phyloP scores from a whole-genome alignment of 768 basidiomycete genomes.

The Daedalea quercina region DNA sequence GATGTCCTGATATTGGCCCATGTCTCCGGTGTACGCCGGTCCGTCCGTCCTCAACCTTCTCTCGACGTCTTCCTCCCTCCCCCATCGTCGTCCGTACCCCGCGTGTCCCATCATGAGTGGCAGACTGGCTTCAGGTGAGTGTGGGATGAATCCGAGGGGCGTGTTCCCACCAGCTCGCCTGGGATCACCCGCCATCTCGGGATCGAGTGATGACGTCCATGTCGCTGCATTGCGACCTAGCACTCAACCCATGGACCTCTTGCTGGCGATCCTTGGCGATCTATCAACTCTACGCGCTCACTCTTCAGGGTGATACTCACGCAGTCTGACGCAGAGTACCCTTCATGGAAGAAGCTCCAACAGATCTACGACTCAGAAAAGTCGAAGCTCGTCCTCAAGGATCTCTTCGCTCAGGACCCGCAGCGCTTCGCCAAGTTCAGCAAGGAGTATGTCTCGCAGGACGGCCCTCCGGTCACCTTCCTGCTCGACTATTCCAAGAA shows the following conservation, averaged over 20 bases:
- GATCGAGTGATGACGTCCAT: too few relatives aligned
- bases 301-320: neutral
- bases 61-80: too few relatives aligned
- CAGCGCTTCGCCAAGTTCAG: conserved; percentile 84
- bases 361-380: conserved; percentile 68
- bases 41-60: conserved; percentile 1
- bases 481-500: conserved; percentile 98
- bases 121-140: conserved; percentile 53
- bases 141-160: neutral
- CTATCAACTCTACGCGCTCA: too few relatives aligned
- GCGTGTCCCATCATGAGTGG: conserved; percentile 44
- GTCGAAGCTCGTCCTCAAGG: conserved; percentile 75
- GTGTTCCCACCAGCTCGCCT: neutral
- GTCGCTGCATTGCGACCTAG: too few relatives aligned
- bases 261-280: too few relatives aligned
- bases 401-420: conserved; percentile 89
- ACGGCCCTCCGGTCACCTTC: conserved; percentile 67
- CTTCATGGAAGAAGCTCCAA: conserved; percentile 89
- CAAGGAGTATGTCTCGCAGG: conserved; percentile 59
- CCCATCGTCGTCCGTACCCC: neutral
- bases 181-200: neutral
- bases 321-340: conserved; percentile 53
- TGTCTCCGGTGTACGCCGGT: too few relatives aligned
- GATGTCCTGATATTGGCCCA: too few relatives aligned
- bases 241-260: too few relatives aligned